phyloP scores from a whole-genome alignment of 2,329 filamentous ascomycete species.

The Pestalotiopsis sp. region DNA sequence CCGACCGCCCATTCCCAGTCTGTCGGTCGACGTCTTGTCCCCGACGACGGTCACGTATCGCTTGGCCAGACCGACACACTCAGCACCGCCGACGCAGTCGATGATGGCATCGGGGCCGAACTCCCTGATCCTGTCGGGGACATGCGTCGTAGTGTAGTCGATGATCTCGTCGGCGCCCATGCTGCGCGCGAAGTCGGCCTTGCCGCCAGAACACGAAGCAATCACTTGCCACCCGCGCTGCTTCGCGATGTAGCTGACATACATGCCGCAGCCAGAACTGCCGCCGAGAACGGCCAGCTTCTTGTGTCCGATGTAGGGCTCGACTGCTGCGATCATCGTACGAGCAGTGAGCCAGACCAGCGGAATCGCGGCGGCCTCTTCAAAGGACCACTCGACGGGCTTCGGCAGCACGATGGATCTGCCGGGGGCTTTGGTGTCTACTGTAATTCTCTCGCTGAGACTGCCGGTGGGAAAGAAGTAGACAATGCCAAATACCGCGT shows the following conservation, averaged over 20 bases:
- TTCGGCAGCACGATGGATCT: neutral
- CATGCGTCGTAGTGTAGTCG: neutral
- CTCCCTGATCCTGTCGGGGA: neutral
- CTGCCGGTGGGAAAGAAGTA: neutral
- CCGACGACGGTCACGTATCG: slow-evolving; percentile 9
- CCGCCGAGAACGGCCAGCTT: neutral
- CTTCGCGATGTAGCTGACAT: neutral
- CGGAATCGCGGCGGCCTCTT: neutral
- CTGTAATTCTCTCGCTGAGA: neutral
- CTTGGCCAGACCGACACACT: slow-evolving; percentile 6
- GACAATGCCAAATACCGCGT: neutral
- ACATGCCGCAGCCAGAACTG: neutral
- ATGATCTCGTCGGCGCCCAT: neutral
- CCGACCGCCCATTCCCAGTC: neutral
- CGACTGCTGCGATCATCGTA: neutral
- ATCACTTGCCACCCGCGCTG: neutral
- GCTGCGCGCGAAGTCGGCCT: neutral
- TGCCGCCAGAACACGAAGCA: neutral
- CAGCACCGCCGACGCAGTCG: slow-evolving; percentile 11
- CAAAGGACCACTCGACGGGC: neutral
- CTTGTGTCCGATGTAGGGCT: neutral
- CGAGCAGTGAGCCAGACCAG: neutral
- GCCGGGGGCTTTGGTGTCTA: neutral
- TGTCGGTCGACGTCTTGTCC: slow-evolving; percentile 3
- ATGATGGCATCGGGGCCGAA: slow-evolving; percentile 10